These are phyloP conservation scores for Pseudogymnoascus sp. DNA, from an alignment of 2,329 filamentous ascomycete species.

Conservation along the genomic window DNA sequence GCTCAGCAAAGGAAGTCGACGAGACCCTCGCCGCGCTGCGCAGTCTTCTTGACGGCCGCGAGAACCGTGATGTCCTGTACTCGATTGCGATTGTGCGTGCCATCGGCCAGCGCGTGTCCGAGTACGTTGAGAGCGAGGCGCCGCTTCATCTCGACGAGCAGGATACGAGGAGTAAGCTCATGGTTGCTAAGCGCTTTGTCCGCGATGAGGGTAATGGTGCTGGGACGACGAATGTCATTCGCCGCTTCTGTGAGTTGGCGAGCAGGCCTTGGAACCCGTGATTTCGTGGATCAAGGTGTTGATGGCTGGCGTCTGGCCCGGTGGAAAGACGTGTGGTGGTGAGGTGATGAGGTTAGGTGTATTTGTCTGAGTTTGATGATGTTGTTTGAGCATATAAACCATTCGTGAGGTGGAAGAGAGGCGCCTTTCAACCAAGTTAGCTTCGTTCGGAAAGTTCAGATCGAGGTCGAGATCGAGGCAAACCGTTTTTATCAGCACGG, in stretches of 20 bases:
- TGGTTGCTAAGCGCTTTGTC: slow-evolving; percentile 63
- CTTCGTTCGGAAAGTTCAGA: neutral
- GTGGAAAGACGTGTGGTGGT: neutral
- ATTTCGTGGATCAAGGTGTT: neutral
- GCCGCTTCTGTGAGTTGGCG: slow-evolving; percentile 61
- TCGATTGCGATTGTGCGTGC: slow-evolving; percentile 76
- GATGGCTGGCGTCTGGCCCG: neutral
- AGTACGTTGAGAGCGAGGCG: slow-evolving; percentile 48
- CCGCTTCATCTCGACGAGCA: slow-evolving; percentile 57
- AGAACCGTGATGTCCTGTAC: slow-evolving; percentile 86
- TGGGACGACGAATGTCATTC: slow-evolving; percentile 67
- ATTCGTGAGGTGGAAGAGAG: neutral
- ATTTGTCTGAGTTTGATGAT: neutral
- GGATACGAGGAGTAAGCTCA: slow-evolving; percentile 57
- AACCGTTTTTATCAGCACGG: neutral
- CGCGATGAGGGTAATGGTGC: slow-evolving; percentile 55
- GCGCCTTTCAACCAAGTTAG: neutral
- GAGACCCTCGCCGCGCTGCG: slow-evolving; percentile 58
- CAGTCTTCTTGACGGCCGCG: slow-evolving; percentile 65
- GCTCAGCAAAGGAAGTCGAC: slow-evolving; percentile 52
- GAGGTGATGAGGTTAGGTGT: neutral
- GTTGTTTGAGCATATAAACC: neutral
- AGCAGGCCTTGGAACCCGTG: slow-evolving; percentile 33
- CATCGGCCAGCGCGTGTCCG: slow-evolving; percentile 56
- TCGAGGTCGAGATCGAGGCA: neutral